Evolutionary conservation across 2,329 filamentous ascomycete genomes (phyloP), one percentile per base, ranked within the genome.

Genomic region (Ampelomyces quisqualis): DNA sequence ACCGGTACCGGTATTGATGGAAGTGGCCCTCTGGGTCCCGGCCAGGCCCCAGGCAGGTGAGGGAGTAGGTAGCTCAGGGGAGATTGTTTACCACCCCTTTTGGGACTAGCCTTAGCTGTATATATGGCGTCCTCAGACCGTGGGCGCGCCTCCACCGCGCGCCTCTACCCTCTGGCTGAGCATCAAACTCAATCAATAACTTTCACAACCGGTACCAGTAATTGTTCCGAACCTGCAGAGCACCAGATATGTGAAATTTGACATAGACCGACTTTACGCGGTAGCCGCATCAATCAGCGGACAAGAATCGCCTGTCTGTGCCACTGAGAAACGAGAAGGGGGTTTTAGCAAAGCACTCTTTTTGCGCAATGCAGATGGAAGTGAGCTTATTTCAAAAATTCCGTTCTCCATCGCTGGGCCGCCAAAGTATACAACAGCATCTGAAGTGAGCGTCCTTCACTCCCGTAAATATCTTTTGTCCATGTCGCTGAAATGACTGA

Each of bases 401-500:
- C 51, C 65, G 0, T 64, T 62, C 43, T 52, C 58, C 5, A 64
- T 60, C 39, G 58, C 63, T 31, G 63, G 66, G 3, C 47, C 49
- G 4, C 43, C 51, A 0, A 58, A 61, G 31, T 62, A 62, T 22
- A 60, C 54, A 5, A 69, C 64, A 10, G 64, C 64, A 1, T 67
- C 63, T 34, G 62, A 67, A 44, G 64, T 62, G 5, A 65, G 66
- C n/a, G 62, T 65, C 11, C 60, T 68, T 60, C 18, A 60, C 31
- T 37, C 27, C 21, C 9, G 27, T 37, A 32, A 32, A 28, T 24
- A 19, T 21, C 38, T 18, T 45, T 42, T 56, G 32, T 4, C 8
- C 27, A 8, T 14, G 60, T 57, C 47, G 28, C 57, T 63, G 47
- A 41, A 57, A 13, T 11, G 10, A 13, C 8, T 5, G 28, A 26